Evolutionary conservation across 2,329 filamentous ascomycete genomes (phyloP), one percentile per base, ranked within the genome.

Genomic region (Bipolaris victoriae): DNA sequence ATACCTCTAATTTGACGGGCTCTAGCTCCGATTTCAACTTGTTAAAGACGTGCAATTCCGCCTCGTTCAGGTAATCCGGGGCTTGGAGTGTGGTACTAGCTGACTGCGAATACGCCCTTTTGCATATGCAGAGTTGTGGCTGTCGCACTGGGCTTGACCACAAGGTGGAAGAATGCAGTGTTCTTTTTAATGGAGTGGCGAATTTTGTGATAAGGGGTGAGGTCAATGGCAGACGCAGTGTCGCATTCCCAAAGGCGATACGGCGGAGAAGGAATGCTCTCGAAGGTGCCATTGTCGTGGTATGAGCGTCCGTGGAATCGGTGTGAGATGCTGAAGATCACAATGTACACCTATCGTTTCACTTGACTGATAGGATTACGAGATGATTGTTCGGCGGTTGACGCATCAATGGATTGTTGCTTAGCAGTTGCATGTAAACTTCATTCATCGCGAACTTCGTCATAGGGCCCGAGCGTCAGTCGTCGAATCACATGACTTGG

Each of bases 41-140:
- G 45, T 79, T 73, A 72, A 83, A 83, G 37, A 83, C 72, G 60
- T 78, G 74, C 51, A 78, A 71, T 63, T 83, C 81, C 55, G 69
- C 71, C 54, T 80, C 78, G 46, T 77, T 75, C 16, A 83, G 75
- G 67, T 80, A 80, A 58, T 81, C 79, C 26, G 81, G 81, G 20
- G 81, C 70, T 64, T 80, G 69, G 44, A 66, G 69, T 43, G 59
- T 24, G 10, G 53, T 40, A 52, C 55, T 58, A 33, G 65, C 59
- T 41, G 61, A 53, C 52, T 68, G 64, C 44, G 71, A 74, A 57
- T 74, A 76, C 49, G 61, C 43, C 56, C 68, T 52, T 11, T 26
- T 56, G 46, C 49, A 41, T 18, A 35, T 54, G 55, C 60, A 52
- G 53, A 52, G 44, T 39, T 16, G 36, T 31, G 48, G 24, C 22